Evolutionary conservation across 306 rosid genomes (phyloP), one percentile per base, ranked within the genome.

Genomic region (Casuarina glauca): DNA sequence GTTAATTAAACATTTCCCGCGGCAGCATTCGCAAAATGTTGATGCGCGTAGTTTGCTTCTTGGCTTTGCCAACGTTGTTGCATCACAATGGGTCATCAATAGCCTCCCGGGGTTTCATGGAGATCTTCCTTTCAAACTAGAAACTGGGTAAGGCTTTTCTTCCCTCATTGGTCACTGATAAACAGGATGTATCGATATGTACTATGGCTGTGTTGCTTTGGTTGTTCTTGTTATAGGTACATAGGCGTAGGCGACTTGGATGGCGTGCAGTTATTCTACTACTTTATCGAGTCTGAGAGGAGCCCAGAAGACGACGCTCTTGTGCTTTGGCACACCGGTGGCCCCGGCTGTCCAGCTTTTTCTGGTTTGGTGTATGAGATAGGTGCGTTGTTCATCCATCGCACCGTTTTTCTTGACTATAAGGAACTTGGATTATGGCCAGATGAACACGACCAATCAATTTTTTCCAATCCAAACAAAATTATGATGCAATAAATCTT

Each of bases 181-280:
- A 26, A 26, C 32, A 26, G 32, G 32, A 26, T 26, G 32, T 26
- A 26, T 26, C 32, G 32, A 26, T 26, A 26, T 26, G 32, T 1
- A 26, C 1, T 26, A 26, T 26, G 32, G 32, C 32, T 26, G 32
- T 1, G 32, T 1, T 26, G 32, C 32, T 0, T 26, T 1, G 32
- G 32, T 26, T 26, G 32, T 26, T 1, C 1, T 5, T 3, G 10
- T 9, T 61, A 3, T 20, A 83, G 86, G 51, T 83, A 83, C 58
- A 63, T 83, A n/a, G 86, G 83, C n/a, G 86, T 83, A 62, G 86
- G 86, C 41, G 80, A 83, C 32, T 53, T 36, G 32, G 78, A 58
- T n/a, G 51, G 11, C 5, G 51, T 48, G 51, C 51, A 9, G 51
- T 13, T 48, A 48, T 48, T 48, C 51, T 9, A 48, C 51, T 48